A percentile compares a stretch with the other conserved stretches of the same genome.
phyloP scores from a whole-genome alignment of 106 monocot species.

The Chionographis japonica region DNA sequence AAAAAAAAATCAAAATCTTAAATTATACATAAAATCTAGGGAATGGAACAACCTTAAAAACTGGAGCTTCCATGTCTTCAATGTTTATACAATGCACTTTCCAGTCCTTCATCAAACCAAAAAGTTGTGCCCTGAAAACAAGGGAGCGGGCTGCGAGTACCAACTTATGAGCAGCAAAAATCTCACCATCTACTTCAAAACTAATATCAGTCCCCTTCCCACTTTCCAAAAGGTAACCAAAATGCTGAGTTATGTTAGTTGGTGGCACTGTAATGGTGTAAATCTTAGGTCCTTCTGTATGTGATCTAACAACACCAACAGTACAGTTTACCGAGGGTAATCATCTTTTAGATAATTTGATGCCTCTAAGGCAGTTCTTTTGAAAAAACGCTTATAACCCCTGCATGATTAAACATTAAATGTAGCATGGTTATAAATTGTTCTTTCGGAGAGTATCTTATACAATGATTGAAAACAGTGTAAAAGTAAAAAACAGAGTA shows the following conservation, averaged over 20 bases:
- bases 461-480: too few relatives aligned
- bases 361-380: constrained; percentile 65
- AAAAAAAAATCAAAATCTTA: neutral
- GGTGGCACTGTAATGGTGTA: constrained; percentile 67
- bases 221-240: constrained; percentile 65
- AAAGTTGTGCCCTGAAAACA: constrained; percentile 94
- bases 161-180: constrained; percentile 71
- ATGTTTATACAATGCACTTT: constrained; percentile 58
- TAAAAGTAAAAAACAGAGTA: too few relatives aligned
- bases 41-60: constrained; percentile 59
- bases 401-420: constrained; percentile 34
- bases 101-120: constrained; percentile 86
- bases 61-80: constrained; percentile 84
- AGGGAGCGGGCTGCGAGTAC: constrained; percentile 83
- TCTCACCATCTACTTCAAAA: constrained; percentile 83
- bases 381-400: constrained; percentile 91
- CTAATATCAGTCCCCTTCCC: constrained; percentile 58
- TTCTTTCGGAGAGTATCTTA: too few relatives aligned
- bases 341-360: constrained; percentile 93
- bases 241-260: constrained; percentile 66
- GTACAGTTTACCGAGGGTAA: constrained; percentile 69
- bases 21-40: neutral
- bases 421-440: neutral
- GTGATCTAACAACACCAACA: constrained; percentile 86
- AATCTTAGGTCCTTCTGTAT: constrained; percentile 76